Base-by-base conservation (phyloP, 1,284 basidiomycete genomes). In the Hemileia vastatrix region DNA sequence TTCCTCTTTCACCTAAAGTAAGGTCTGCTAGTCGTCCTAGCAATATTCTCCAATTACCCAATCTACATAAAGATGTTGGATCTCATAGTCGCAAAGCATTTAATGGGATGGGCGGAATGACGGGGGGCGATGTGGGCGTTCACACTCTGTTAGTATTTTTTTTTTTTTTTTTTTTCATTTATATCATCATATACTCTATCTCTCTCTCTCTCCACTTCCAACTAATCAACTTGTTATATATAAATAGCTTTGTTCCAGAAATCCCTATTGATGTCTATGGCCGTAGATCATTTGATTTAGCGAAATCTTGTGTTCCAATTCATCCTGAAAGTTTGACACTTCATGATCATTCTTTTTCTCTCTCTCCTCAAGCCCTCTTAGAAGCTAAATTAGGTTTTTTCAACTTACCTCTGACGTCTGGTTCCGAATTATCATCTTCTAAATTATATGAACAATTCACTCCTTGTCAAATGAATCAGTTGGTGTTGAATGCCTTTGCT, bases 1-100 rank as follows among this genome's bases (percentile, higher is more conserved):
- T 45, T 4, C 57, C 57, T 6, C 19, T 33, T 23, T 60, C 57
- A 23, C 57, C 57, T 32, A 49, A 50, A 13, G 8, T 47, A 5
- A 51, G 50, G 36, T 60, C 57, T 19, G 40, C 49, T 24, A 60
- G 44, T 36, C 6, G 33, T 2, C 3, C 18, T 6, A 57, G 27
- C 32, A 24, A 18, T 6, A 44, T 60, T 32, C 43, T 60, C 23
- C 33, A 27, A 6, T 24, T 60, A 24, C 57, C 57, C 18, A 60
- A 60, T 48, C 43, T 60, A 27, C 57, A 60, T 50, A 60, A 60
- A 40, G 57, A 60, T 31, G n/a, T 60, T 5, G 57, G 57, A 13
- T 52, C 47, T 31, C 57, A 60, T 31, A 53, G 48, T 40, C 27
- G 57, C 15, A 60, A 60, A 31, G 49, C 57, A 13, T 60, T 60